Percentiles rank a stretch among this genome's conserved stretches.
Conservation (phyloP, 805 yeast genomes). For the Kazachstania psychrophila region DNA sequence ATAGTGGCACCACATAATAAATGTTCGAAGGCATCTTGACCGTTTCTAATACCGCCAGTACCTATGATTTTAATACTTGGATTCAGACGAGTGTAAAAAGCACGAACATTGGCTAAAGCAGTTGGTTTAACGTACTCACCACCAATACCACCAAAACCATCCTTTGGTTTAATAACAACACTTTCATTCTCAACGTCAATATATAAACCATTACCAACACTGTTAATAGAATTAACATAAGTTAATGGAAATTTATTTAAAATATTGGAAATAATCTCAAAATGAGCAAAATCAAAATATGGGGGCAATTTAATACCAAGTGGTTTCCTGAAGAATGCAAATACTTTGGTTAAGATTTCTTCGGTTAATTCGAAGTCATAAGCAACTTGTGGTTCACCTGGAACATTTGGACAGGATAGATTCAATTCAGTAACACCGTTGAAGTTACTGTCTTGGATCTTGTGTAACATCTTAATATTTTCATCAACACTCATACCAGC, state of each 20-base stretch:
- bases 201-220: slow-evolving; percentile 27
- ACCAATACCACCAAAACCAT: slow-evolving; percentile 29
- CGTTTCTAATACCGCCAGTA: slow-evolving; percentile 26
- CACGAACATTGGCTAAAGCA: slow-evolving; percentile 28
- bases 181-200: slow-evolving; percentile 23
- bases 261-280: slow-evolving; percentile 22
- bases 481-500: slow-evolving; percentile 28
- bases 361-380: slow-evolving; percentile 25
- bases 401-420: slow-evolving; percentile 29
- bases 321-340: slow-evolving; percentile 24
- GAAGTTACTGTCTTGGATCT: slow-evolving; percentile 22
- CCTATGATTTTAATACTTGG: slow-evolving; percentile 25
- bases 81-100: slow-evolving; percentile 26
- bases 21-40: slow-evolving; percentile 28
- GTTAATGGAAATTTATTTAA: slow-evolving; percentile 23
- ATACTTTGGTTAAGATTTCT: slow-evolving; percentile 19
- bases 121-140: slow-evolving; percentile 29
- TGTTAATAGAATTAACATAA: slow-evolving; percentile 26
- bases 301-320: slow-evolving; percentile 28
- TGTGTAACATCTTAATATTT: slow-evolving; percentile 17
- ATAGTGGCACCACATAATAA: slow-evolving; percentile 27
- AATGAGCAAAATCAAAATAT: slow-evolving; percentile 28
- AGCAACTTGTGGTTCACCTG: slow-evolving; percentile 29
- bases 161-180: slow-evolving; percentile 27
- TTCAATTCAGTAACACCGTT: slow-evolving; percentile 25